These are phyloP conservation scores for Microstegium vimineum DNA, from an alignment of 176 grass and related monocot genomes.

Conservation along the genomic window DNA sequence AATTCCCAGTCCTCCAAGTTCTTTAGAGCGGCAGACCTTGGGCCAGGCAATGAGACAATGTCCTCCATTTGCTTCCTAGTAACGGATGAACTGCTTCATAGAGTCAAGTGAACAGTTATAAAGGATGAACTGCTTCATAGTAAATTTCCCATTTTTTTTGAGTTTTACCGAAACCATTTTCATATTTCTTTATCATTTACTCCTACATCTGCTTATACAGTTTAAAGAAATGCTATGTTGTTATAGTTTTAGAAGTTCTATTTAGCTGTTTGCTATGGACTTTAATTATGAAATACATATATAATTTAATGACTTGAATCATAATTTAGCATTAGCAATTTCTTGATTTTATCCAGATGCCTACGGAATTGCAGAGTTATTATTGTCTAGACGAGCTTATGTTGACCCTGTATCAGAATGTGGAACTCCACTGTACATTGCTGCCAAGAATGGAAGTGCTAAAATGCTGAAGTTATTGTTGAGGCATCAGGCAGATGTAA, in stretches of 20 bases:
- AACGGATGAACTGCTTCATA: too few species aligned
- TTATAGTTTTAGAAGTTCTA: background rate
- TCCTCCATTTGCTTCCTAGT: too few species aligned
- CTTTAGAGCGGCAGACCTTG: too few species aligned
- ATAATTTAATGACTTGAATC: background rate
- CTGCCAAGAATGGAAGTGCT: conserved; percentile 11
- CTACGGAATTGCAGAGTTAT: conserved; percentile 11
- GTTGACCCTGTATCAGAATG: background rate
- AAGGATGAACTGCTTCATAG: background rate
- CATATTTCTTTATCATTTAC: background rate
- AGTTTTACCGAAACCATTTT: background rate
- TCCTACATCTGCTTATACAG: background rate
- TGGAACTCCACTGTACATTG: conserved; percentile 10
- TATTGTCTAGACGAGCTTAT: background rate
- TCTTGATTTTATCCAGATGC: background rate
- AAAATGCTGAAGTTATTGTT: conserved; percentile 20
- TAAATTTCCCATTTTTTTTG: background rate
- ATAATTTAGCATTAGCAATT: background rate
- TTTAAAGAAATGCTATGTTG: background rate
- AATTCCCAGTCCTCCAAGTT: too few species aligned
- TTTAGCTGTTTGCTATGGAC: background rate
- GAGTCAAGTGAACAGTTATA: background rate
- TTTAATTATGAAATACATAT: background rate
- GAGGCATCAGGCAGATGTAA: conserved; percentile 19
- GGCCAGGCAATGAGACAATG: too few species aligned